Base-by-base conservation (phyloP, 2,329 filamentous ascomycete genomes). In the Pestalotiopsis sp. region DNA sequence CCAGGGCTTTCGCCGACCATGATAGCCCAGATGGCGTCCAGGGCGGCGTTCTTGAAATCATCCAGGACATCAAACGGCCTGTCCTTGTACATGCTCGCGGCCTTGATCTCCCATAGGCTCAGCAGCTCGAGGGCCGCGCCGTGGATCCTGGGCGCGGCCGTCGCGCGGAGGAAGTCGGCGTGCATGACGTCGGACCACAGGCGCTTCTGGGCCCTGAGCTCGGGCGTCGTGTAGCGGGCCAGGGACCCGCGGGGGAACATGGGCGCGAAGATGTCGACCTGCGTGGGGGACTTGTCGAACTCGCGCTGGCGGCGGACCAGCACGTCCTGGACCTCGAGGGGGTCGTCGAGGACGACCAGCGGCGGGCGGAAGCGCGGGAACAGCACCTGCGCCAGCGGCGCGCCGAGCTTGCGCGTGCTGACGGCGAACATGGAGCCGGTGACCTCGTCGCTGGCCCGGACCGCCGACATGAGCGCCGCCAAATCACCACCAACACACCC, bases 21-120 rank as follows among this genome's bases (percentile, higher is more conserved):
- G 11, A 76, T 77, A 0, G 77, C 79, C 78, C 78, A 82, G 38
- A 82, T 80, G 13, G 74, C 77, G 69, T 83, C 81, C 31, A 84
- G 72, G 0, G 78, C 76, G 0, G 74, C 76, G 38, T 78, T 71
- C 68, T 73, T 72, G 36, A 83, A 73, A 68, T 84, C 82, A 3
- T 78, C 69, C 0, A 66, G 52, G 4, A 75, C 78, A 6, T 69
- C 68, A 66, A 84, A 82, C 1, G 81, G 75, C 25, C 70, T 25
- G 6, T 70, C 58, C 13, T 70, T 69, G 13, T 70, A 62, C 4
- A 70, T 4, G 2, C 67, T 70, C 4, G 65, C 0, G 77, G 39
- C 39, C 39, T 41, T 41, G 39, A 66, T 66, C 61, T 68, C 62
- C 71, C 71, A 73, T 3, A 73, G 69, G 20, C 23, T 65, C 4